These are phyloP conservation scores for Cochlearia excelsa DNA, from an alignment of 345 rosid genomes.

Conservation along the genomic window DNA sequence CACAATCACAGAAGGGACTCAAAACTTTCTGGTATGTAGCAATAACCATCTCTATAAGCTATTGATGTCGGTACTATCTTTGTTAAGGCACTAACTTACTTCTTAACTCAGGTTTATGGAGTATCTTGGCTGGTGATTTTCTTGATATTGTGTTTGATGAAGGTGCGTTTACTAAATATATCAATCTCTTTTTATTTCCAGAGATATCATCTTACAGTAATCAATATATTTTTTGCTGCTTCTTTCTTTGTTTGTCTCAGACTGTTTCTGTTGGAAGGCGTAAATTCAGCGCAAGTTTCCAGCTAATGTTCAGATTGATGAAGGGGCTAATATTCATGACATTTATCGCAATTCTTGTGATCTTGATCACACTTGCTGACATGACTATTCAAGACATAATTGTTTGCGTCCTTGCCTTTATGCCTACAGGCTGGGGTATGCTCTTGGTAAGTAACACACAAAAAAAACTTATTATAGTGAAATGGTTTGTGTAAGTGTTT, in stretches of 20 bases:
- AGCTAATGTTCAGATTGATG: constrained; percentile 85
- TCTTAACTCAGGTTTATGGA: constrained; percentile 69
- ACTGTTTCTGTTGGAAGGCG: constrained; percentile 93
- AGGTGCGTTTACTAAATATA: constrained; percentile 50
- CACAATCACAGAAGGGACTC: constrained; percentile 46
- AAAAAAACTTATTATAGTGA: too few relatives aligned
- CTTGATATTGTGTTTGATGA: constrained; percentile 86
- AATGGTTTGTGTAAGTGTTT: not conserved
- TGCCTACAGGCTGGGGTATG: constrained; percentile 99
- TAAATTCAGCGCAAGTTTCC: constrained; percentile 92
- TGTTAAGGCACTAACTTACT: not conserved
- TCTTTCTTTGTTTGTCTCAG: constrained; percentile 41
- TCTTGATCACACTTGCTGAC: constrained; percentile 72
- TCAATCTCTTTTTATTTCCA: not conserved
- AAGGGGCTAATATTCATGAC: constrained; percentile 95
- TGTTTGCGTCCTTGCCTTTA: constrained; percentile 92
- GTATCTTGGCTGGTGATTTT: constrained; percentile 95
- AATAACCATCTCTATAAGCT: not conserved
- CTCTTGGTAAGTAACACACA: constrained; percentile 55
- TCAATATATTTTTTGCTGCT: not conserved
- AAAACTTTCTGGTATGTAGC: constrained; percentile 64
- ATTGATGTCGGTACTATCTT: not conserved
- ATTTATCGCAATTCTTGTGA: constrained; percentile 69
- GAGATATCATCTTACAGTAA: not conserved
- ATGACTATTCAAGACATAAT: constrained; percentile 85